Base-by-base conservation (phyloP, 805 yeast genomes). In the Pichia scutulata region DNA sequence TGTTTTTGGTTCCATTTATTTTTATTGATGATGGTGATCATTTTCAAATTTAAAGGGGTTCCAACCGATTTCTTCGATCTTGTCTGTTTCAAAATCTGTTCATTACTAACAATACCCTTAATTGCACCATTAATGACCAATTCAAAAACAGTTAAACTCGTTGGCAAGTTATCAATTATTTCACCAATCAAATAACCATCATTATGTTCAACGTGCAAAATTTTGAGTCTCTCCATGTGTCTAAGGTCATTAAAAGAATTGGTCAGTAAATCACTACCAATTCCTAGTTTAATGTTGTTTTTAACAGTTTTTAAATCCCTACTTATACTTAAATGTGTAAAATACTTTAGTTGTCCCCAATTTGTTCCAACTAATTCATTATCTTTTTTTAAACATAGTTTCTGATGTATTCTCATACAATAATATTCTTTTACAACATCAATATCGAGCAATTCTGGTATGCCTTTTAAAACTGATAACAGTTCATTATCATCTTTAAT, bases 21-120 rank as follows among this genome's bases (percentile, higher is more conserved):
- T 19, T 14, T 28, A 24, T 47, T 47, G 6, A 47, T 23, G 4
- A 41, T 41, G 2, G 49, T 47, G 4, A 47, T 22, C 49, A 47
- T 22, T 24, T 41, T 45, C 12, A 45, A n/a, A 43, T 43, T 43
- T 7, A 30, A 18, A 19, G 7, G 3, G 6, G 13, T 13, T 30
- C 7, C 10, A 6, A 10, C 16, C n/a, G 19, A 33, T 16, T 7
- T 14, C 7, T 10, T 26, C 14, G 18, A 12, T 41, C 36, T 41
- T 41, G 22, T 26, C 9, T 26, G 18, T 41, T 26, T 16, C 12
- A 25, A 12, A 7, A 14, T 37, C 24, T 19, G 18, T 18, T 36
- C 18, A 44, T 21, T 24, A 26, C 3, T 14, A 18, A 42, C 18
- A 7, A n/a, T 30, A 14, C 46, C 46, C 24, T 47, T 47, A 7